Evolutionary conservation across 2,329 filamentous ascomycete species (phyloP).

Genomic region (Fusarium keratoplasticum): DNA sequence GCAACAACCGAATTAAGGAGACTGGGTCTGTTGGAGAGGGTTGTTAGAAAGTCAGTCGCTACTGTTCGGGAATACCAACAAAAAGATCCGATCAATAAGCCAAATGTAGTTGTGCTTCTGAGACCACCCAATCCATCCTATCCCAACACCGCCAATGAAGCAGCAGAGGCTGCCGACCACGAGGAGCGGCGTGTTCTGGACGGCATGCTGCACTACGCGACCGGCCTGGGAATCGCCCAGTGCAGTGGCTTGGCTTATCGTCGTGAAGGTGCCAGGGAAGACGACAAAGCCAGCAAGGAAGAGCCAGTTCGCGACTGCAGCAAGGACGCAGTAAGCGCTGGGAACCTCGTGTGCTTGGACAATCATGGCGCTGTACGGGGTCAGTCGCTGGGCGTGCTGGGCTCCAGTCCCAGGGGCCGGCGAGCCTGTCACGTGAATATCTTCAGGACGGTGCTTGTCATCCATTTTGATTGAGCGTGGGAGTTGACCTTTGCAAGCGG

Average conservation of each 20-base stretch:
- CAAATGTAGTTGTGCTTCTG: constrained; percentile 9
- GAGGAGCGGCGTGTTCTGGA: constrained; percentile 1
- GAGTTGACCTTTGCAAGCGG: not conserved
- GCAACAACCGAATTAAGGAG: not conserved
- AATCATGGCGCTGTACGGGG: constrained; percentile 9
- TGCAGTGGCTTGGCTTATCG: not conserved
- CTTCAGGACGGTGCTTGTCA: not conserved
- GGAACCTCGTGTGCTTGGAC: constrained; percentile 11
- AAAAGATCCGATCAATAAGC: constrained; percentile 5
- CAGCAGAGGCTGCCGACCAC: constrained; percentile 7
- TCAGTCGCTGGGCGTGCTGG: not conserved
- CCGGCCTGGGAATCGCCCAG: constrained; percentile 8
- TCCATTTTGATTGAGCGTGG: not conserved
- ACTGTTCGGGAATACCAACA: not conserved
- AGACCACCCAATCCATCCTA: constrained; percentile 8
- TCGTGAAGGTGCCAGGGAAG: constrained; percentile 16
- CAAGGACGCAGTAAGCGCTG: not conserved
- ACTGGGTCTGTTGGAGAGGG: not conserved
- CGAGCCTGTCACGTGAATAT: not conserved
- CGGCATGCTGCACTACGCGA: not conserved
- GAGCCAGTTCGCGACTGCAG: constrained; percentile 15
- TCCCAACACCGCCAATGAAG: constrained; percentile 6
- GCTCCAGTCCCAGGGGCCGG: not conserved
- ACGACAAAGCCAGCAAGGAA: constrained; percentile 18
- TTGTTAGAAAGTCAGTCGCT: not conserved